Evolutionary conservation across 2,329 filamentous ascomycete species (phyloP), one percentile per base, ranked within the genome.

Genomic region (Drechslera avenae): DNA sequence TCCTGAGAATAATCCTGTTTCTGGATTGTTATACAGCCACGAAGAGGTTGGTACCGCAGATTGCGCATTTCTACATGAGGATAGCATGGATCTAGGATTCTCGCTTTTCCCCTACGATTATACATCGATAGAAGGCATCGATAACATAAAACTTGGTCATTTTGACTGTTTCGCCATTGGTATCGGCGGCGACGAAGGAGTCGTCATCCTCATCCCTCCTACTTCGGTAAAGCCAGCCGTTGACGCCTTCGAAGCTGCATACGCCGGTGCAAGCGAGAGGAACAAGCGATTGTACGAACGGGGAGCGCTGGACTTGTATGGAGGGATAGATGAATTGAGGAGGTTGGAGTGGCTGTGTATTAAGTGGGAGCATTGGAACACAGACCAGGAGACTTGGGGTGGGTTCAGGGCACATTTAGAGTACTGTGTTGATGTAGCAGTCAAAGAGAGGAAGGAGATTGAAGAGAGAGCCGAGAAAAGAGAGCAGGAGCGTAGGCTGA

Each of bases 271-370:
- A 13, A 23, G 30, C 10, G 19, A 39, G 28, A 14, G 14, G 7
- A 30, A 46, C 4, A 53, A 50, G 13, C 21, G 32, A 31, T 12
- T 37, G 9, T 48, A 53, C 5, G 39, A 53, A 23, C 21, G 39
- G 1, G 48, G 13, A 5, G 52, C 49, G 8, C 10, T 57, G 14
- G 55, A 57, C 26, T 3, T 44, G 12, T 53, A 50, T 32, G 50
- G 46, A 9, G 33, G 34, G 2, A 39, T 52, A 34, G 46, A 47
- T 3, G 26, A 44, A 26, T 17, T 54, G 30, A 39, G 46, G 14
- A 34, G 14, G 8, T 18, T 46, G 21, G 32, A 57, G 19, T 57
- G 51, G 54, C 21, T 57, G 26, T 45, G 42, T 26, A 31, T 54
- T 4, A 21, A 35, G 16, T 45, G 16, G 3, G 47, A 39, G 32